These are phyloP conservation scores for Cryptococcus neoformans DNA, from an alignment of 1,284 basidiomycete genomes.

Conservation along the genomic window DNA sequence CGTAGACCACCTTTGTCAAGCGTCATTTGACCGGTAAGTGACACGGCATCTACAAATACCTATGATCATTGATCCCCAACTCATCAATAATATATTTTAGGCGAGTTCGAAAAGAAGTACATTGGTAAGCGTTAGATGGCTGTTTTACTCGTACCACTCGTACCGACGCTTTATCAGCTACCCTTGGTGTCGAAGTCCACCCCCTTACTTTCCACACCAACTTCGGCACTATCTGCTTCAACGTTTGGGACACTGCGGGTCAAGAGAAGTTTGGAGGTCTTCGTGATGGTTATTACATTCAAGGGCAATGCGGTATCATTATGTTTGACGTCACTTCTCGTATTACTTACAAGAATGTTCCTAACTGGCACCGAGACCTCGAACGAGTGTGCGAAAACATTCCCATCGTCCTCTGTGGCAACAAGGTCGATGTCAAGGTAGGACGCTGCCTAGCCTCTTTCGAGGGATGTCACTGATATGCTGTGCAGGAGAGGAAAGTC, in stretches of 20 bases:
- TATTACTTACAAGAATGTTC: constrained; percentile 99
- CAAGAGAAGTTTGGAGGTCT: constrained; percentile 99
- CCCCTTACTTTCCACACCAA: constrained; percentile 96
- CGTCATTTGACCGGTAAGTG: constrained; percentile 88
- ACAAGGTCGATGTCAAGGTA: constrained; percentile 99
- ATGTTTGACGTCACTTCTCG: constrained; percentile 99
- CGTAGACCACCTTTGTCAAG: constrained; percentile 94
- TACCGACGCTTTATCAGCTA: constrained; percentile 59
- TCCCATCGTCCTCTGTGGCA: constrained; percentile 98
- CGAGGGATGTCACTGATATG: neutral
- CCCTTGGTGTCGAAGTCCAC: constrained; percentile 99
- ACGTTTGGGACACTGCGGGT: constrained; percentile 99
- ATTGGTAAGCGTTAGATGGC: constrained; percentile 63
- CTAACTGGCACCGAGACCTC: constrained; percentile 99
- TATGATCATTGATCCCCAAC: neutral
- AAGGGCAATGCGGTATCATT: constrained; percentile 99
- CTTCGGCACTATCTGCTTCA: constrained; percentile 98
- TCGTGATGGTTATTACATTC: constrained; percentile 97
- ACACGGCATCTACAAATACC: neutral
- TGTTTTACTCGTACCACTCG: neutral
- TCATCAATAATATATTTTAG: constrained; percentile 17
- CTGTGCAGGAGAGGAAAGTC: constrained; percentile 91
- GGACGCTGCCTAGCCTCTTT: constrained; percentile 23
- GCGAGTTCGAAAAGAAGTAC: constrained; percentile 99
- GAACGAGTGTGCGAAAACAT: constrained; percentile 99